These are phyloP conservation scores for sorghum (Sorghum bicolor) DNA, from an alignment of 176 grass and related monocot species.

Conservation along the genomic window DNA sequence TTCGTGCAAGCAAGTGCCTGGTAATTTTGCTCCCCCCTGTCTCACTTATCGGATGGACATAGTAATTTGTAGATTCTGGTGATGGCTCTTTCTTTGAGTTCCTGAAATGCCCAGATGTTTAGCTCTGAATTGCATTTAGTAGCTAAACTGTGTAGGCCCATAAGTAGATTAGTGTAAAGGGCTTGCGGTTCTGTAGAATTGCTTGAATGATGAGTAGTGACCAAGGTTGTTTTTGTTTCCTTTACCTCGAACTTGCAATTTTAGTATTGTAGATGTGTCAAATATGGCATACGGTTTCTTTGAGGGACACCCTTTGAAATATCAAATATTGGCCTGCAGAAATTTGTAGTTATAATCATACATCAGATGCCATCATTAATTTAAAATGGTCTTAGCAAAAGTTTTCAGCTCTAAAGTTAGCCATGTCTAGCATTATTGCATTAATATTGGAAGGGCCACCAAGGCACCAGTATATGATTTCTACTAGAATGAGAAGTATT, in stretches of 20 bases:
- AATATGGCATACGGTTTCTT: not conserved
- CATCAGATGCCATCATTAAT: not conserved
- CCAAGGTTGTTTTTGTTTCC: not conserved
- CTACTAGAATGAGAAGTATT: not conserved
- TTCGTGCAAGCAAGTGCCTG: constrained; percentile 62
- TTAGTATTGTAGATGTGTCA: not conserved
- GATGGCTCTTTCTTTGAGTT: not conserved
- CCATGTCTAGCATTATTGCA: not conserved
- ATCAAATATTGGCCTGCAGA: not conserved
- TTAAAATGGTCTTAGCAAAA: not conserved
- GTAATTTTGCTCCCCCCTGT: constrained; percentile 42
- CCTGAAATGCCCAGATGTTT: not conserved
- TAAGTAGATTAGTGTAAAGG: not conserved
- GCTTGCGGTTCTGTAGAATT: not conserved
- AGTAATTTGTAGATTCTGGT: not conserved
- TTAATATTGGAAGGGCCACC: not conserved
- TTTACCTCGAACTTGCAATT: not conserved
- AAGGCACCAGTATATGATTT: not conserved
- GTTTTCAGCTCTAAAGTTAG: not conserved
- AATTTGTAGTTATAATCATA: not conserved
- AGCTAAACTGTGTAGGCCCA: not conserved
- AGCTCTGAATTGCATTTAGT: not conserved
- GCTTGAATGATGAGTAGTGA: not conserved
- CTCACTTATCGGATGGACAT: not conserved
- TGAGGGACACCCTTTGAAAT: not conserved